phyloP scores from a whole-genome alignment of 257 asterid species.

The Salvia splendens region DNA sequence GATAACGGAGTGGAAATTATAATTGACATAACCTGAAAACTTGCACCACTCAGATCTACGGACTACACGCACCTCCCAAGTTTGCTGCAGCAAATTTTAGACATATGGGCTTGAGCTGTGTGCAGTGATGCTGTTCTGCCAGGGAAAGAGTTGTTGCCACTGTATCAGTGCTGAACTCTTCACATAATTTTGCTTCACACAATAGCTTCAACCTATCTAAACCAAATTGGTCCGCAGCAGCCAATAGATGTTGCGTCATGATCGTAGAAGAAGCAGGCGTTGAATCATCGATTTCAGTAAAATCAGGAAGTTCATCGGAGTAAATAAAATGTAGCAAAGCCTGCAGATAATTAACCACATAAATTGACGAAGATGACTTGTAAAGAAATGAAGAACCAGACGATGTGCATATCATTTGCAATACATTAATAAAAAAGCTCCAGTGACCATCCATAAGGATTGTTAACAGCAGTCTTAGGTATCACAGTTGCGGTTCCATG shows the following conservation, averaged over 20 bases:
- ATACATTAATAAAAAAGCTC: slow-evolving; percentile 11
- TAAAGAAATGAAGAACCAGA: slow-evolving; percentile 3
- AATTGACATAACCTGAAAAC: slow-evolving; percentile 76
- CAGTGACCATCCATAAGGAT: slow-evolving; percentile 22
- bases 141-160: slow-evolving; percentile 91
- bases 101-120: slow-evolving; percentile 86
- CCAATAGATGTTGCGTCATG: slow-evolving; percentile 92
- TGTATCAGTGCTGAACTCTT: slow-evolving; percentile 69
- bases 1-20: slow-evolving; percentile 43
- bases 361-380: slow-evolving; percentile 14
- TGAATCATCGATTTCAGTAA: slow-evolving; percentile 61
- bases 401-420: neutral
- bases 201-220: slow-evolving; percentile 83
- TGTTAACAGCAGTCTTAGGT: neutral
- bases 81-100: slow-evolving; percentile 90
- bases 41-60: slow-evolving; percentile 85
- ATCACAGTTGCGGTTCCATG: slow-evolving; percentile 5
- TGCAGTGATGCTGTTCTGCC: slow-evolving; percentile 86
- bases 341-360: slow-evolving; percentile 47
- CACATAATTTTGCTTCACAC: slow-evolving; percentile 88
- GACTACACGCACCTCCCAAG: slow-evolving; percentile 99
- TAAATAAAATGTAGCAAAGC: slow-evolving; percentile 85
- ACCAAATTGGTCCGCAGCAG: slow-evolving; percentile 94
- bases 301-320: slow-evolving; percentile 69
- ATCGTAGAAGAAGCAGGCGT: slow-evolving; percentile 54